Percentiles rank a stretch among this genome's conserved stretches.
Conservation (phyloP, 768 basidiomycete genomes). For the Rhizopogon vinicolor region DNA sequence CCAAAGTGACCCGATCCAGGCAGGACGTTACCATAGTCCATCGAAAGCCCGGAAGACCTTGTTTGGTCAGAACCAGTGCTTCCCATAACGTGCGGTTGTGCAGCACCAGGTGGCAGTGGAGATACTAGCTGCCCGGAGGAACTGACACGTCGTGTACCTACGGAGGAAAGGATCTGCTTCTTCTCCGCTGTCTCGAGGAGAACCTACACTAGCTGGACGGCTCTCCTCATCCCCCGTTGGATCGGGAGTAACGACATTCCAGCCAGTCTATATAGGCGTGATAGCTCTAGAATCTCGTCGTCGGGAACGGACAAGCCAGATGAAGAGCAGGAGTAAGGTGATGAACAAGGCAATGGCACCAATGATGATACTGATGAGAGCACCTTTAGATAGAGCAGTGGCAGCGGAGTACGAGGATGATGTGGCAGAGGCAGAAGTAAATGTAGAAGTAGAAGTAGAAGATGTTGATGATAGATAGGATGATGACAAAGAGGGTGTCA, state of each 20-base stretch:
- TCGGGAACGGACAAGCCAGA: slow-evolving; percentile 26
- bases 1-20: slow-evolving; percentile 28
- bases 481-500: slow-evolving; percentile 22
- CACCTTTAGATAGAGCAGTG: slow-evolving; percentile 25
- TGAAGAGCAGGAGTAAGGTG: slow-evolving; percentile 45
- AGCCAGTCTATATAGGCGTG: slow-evolving; percentile 39
- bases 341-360: slow-evolving; percentile 55
- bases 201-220: slow-evolving; percentile 54
- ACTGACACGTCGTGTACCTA: too few relatives aligned
- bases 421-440: slow-evolving; percentile 18
- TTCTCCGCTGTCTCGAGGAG: slow-evolving; percentile 65
- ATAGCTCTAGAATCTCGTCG: slow-evolving; percentile 13
- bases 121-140: too few relatives aligned
- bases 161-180: slow-evolving; percentile 28
- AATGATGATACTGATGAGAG: slow-evolving; percentile 32
- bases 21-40: slow-evolving; percentile 30
- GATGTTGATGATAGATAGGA: slow-evolving; percentile 22
- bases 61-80: slow-evolving; percentile 34
- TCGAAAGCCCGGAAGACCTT: slow-evolving; percentile 33
- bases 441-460: slow-evolving; percentile 14
- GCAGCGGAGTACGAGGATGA: slow-evolving; percentile 21
- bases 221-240: slow-evolving; percentile 24
- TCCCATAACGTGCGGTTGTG: slow-evolving; percentile 32
- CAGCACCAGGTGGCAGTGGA: slow-evolving; percentile 21
- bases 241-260: slow-evolving; percentile 33